Evolutionary conservation across 2,329 filamentous ascomycete genomes (phyloP), one percentile per base, ranked within the genome.

Genomic region (Colletotrichum truncatum): DNA sequence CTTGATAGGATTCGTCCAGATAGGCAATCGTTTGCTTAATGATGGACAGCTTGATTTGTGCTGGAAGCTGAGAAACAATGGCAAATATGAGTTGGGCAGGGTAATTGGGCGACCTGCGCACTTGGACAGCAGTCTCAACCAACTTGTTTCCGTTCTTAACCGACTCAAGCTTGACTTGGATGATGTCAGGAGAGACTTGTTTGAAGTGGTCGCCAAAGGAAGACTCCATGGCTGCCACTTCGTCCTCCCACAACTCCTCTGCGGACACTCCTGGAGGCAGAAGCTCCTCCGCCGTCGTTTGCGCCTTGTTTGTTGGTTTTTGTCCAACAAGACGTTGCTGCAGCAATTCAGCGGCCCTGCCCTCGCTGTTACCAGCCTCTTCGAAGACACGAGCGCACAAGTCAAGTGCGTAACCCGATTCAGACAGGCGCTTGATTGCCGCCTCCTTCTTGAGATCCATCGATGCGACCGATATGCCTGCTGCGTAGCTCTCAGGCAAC

Each of bases 31-130:
- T 89, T 76, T 92, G 90, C 70, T 93, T 91, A 71, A 96, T 88
- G 36, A 97, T 90, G 73, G 94, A 97, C 10, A 99, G 84, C 66
- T 95, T 93, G 73, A 98, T 97, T 73, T 99, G 97, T 4, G 96
- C 93, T 18, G 96, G 96, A 11, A 98, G 85, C 10, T 87, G 86
- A 25, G 89, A 84, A 48, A 87, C 78, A 12, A 98, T 84, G 3
- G 90, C 88, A 34, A 98, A 81, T 9, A 97, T 86, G 83, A 80
- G 88, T 77, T 76, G 87, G 72, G 72, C 84, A 1, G 96, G 96
- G 76, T 98, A 99, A 49, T 86, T 83, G 3, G 86, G 86, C 2
- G 93, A 89, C 69, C 86, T 91, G 63, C 92, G 89, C 67, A 95
- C 89, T 72, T 93, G 91, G 2, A 89, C 70, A 39, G 80, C 78